Evolutionary conservation across 371 early-diverging fungal species (phyloP), one percentile per base, ranked within the genome.

Genomic region (Pancytospora philotis): DNA sequence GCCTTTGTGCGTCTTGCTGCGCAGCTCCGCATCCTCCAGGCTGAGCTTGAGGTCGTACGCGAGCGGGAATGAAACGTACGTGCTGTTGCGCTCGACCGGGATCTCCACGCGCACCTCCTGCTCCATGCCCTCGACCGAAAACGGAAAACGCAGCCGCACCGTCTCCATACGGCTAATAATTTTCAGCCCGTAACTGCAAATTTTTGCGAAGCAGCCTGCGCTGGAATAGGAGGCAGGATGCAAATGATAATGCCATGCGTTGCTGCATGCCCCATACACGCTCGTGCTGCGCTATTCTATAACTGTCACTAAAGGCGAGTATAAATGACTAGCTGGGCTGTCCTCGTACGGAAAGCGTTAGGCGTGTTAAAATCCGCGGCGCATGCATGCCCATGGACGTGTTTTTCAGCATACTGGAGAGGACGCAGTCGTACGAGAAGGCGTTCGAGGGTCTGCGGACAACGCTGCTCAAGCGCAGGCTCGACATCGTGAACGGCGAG

Each of bases 61-160:
- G 32, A 72, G 45, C 6, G 19, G 13, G 34, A 72, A 72, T 1
- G 73, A 60, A 27, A 72, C 53, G 4, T 62, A 10, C 35, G 62
- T 53, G 30, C 51, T 58, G 55, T 66, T 62, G 36, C 68, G 22
- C 49, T 72, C 68, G 41, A 67, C 63, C 13, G 4, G 3, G 51
- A 57, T 67, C 1, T 60, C 36, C 32, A 72, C 28, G 32, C 48
- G 32, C 8, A 25, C 16, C 4, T 3, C 27, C 36, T 37, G 19
- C 19, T 19, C 16, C 10, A 16, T 22, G 2, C 49, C 35, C 0
- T 41, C 56, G 63, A 72, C 49, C 27, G 16, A 53, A 61, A 72
- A 72, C 0, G 61, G 61, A 62, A 67, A 72, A 19, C 68, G 51
- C 3, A 72, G 10, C 16, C 35, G 48, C 22, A 72, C 6, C 45